A percentile compares a stretch with the other conserved stretches of the same genome.
Conservation (phyloP, 2,329 filamentous ascomycete genomes). For the Botryotinia globosa region DNA sequence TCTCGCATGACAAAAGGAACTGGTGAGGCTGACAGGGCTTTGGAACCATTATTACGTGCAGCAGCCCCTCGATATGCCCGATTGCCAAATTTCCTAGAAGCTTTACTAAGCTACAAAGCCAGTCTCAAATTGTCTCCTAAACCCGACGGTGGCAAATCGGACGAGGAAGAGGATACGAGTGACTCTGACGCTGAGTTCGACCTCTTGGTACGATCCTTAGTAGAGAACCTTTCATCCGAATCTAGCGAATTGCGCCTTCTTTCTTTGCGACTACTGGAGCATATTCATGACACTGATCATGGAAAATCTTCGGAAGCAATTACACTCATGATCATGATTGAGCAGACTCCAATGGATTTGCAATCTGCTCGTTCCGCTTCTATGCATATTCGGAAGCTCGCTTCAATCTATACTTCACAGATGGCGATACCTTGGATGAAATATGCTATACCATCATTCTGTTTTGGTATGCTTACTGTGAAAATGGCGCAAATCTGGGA, state of each 20-base stretch:
- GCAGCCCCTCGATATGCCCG: slow-evolving; percentile 65
- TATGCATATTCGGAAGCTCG: slow-evolving; percentile 77
- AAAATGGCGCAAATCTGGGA: slow-evolving; percentile 86
- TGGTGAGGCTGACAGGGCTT: slow-evolving; percentile 54
- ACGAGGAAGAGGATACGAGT: slow-evolving; percentile 10
- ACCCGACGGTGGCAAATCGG: slow-evolving; percentile 16
- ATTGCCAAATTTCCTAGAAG: slow-evolving; percentile 64
- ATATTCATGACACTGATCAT: slow-evolving; percentile 52
- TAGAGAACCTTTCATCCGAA: slow-evolving; percentile 70
- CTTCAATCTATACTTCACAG: slow-evolving; percentile 55
- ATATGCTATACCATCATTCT: slow-evolving; percentile 73
- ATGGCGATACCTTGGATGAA: slow-evolving; percentile 62
- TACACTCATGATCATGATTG: slow-evolving; percentile 70
- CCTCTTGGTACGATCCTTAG: slow-evolving; percentile 60
- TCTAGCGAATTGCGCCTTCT: slow-evolving; percentile 72
- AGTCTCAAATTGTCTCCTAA: slow-evolving; percentile 30
- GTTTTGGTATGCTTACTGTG: slow-evolving; percentile 86
- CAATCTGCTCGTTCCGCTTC: slow-evolving; percentile 74
- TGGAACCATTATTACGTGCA: slow-evolving; percentile 65
- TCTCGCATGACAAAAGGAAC: slow-evolving; percentile 61
- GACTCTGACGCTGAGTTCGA: slow-evolving; percentile 54
- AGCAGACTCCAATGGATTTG: slow-evolving; percentile 74
- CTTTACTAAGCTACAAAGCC: slow-evolving; percentile 55
- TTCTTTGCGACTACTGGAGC: slow-evolving; percentile 69
- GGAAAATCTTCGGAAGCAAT: slow-evolving; percentile 51